Conservation (phyloP, 2,329 filamentous ascomycete genomes). For the Fusarium citri region DNA sequence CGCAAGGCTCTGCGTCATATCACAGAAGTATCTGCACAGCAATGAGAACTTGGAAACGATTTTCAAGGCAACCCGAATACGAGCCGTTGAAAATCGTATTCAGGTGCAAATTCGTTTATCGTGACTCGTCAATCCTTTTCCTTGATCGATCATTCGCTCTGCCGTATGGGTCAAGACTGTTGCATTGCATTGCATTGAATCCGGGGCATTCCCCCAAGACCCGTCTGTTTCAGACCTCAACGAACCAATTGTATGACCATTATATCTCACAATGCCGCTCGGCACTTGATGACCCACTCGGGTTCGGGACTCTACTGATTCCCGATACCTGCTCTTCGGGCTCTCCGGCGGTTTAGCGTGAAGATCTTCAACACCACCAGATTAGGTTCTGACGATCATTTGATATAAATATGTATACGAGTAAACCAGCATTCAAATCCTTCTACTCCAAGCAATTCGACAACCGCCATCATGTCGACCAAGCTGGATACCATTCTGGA, state of each 20-base stretch:
- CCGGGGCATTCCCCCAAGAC: neutral
- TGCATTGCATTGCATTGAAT: neutral
- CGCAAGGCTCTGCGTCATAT: neutral
- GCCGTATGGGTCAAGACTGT: neutral
- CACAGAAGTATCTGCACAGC: neutral
- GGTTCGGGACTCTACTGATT: neutral
- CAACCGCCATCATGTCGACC: neutral
- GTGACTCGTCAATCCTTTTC: neutral
- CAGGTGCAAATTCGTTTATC: neutral
- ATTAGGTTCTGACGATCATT: neutral
- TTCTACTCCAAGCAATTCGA: neutral
- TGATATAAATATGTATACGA: neutral
- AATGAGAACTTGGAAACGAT: neutral
- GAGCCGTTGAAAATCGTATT: neutral
- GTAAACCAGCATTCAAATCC: neutral
- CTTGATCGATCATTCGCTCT: neutral
- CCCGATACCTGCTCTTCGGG: neutral
- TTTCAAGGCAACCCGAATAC: neutral
- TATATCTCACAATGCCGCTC: neutral
- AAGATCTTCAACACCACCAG: neutral
- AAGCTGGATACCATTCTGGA: neutral
- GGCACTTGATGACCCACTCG: neutral
- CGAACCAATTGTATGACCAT: neutral
- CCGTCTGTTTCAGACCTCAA: neutral
- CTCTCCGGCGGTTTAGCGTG: neutral